Base-by-base conservation (phyloP, 164 flowering plant species). In the Liquidambar formosana region DNA sequence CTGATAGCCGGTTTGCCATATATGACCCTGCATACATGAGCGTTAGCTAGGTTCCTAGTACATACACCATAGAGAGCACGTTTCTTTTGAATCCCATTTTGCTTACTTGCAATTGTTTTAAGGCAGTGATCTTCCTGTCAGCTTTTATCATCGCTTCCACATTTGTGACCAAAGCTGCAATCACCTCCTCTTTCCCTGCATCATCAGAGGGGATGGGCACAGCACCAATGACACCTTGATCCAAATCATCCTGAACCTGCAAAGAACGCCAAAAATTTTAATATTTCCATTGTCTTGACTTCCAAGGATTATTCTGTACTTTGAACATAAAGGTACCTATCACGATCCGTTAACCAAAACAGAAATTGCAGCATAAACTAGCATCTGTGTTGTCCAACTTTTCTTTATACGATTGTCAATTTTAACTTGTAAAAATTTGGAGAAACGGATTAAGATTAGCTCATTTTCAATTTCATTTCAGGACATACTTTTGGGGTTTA, bases 71-170 rank as follows among this genome's bases (percentile, higher is more conserved):
- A 5, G 23, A 25, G 43, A 63, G 12, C 5, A 46, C 12, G 43
- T 13, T n/a, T 33, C 22, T 70, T 53, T 12, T 23, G 5, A 65
- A 60, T 41, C 27, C 9, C 18, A 27, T 22, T 54, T 73, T 57
- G 26, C 77, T 76, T 77, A 88, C 97, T 79, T 95, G 98, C 68
- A 96, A 72, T 69, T 96, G 89, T 64, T 96, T 93, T 63, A 96
- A 75, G 71, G 98, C 80, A 38, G 96, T 91, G 73, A 90, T 85
- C 80, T 96, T 96, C 70, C 99, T 73, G 85, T 96, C 99, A 54
- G 99, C 95, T 79, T 73, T 85, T 58, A 96, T 96, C 99, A 96
- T 96, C 57, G 89, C 91, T 68, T 86, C 89, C 47, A 93, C 98
- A 68, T 96, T 96, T 38, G 91, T 82, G 73, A 90, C 99, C 78